Conservation (phyloP, 257 asterid genomes). For the Gentiana dahurica region DNA sequence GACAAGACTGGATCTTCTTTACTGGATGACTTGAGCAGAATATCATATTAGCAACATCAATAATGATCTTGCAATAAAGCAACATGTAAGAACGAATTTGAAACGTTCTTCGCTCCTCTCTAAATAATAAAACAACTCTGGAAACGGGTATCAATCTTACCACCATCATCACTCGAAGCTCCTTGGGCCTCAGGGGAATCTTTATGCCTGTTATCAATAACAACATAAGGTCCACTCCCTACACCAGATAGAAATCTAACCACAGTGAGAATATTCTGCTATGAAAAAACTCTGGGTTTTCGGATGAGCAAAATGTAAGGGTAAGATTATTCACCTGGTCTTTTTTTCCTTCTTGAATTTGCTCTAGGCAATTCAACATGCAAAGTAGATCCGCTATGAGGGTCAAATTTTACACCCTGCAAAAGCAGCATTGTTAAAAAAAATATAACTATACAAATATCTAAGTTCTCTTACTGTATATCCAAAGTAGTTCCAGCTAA, state of each 20-base stretch:
- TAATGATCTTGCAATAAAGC: no score
- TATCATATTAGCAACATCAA: no score
- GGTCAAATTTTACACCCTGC: slow-evolving; percentile 88
- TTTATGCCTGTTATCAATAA: slow-evolving; percentile 65
- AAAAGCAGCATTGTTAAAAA: neutral
- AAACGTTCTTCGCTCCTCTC: no score
- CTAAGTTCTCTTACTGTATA: no score
- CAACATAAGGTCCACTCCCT: slow-evolving; percentile 96
- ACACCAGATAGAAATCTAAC: slow-evolving; percentile 6
- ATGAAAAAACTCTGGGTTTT: neutral
- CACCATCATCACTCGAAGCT: slow-evolving; percentile 78
- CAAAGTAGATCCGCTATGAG: slow-evolving; percentile 81
- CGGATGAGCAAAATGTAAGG: neutral
- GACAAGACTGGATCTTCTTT: no score
- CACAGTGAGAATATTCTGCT: neutral
- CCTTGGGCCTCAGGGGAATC: slow-evolving; percentile 38
- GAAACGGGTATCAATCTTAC: neutral
- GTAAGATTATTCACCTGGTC: slow-evolving; percentile 42
- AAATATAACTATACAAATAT: no score
- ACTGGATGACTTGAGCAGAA: no score
- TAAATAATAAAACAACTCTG: neutral
- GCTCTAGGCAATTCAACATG: slow-evolving; percentile 95
- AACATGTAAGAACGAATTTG: no score
- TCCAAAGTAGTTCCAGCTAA: no score
- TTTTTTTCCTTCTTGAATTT: slow-evolving; percentile 75